These are phyloP conservation scores for Hemerocallis citrina DNA, from an alignment of 106 monocot genomes.

Conservation along the genomic window DNA sequence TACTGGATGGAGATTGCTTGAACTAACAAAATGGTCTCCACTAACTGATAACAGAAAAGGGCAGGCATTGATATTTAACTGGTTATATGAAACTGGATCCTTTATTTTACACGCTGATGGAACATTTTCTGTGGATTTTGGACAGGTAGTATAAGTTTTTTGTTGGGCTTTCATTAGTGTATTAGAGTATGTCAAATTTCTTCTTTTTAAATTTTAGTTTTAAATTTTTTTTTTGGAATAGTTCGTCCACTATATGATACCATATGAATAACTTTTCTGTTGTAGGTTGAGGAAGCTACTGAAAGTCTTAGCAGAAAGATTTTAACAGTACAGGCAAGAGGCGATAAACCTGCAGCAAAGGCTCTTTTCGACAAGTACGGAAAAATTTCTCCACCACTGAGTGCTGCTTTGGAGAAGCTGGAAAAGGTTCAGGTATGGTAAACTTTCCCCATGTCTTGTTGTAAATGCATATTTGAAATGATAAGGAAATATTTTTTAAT, in stretches of 20 bases:
- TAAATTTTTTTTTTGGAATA: background rate
- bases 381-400: slow-evolving; percentile 53
- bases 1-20: background rate
- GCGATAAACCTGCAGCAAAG: slow-evolving; percentile 72
- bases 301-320: slow-evolving; percentile 85
- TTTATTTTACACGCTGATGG: slow-evolving; percentile 57
- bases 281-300: slow-evolving; percentile 76
- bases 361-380: slow-evolving; percentile 64
- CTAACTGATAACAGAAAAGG: slow-evolving; percentile 60
- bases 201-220: background rate
- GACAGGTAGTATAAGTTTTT: slow-evolving; percentile 56
- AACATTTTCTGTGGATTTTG: slow-evolving; percentile 85
- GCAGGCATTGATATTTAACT: slow-evolving; percentile 93
- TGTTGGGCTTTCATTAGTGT: too few species aligned
- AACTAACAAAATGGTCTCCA: slow-evolving; percentile 6
- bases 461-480: background rate
- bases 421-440: slow-evolving; percentile 60
- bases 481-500: background rate
- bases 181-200: too few species aligned
- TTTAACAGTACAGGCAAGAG: slow-evolving; percentile 84
- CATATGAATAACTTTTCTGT: slow-evolving; percentile 1
- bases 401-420: slow-evolving; percentile 49
- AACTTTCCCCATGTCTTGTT: background rate
- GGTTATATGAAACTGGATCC: slow-evolving; percentile 72
- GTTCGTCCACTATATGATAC: background rate